These are phyloP conservation scores for Sambucus nigra DNA, from an alignment of 129 eudicot species.

Conservation along the genomic window DNA sequence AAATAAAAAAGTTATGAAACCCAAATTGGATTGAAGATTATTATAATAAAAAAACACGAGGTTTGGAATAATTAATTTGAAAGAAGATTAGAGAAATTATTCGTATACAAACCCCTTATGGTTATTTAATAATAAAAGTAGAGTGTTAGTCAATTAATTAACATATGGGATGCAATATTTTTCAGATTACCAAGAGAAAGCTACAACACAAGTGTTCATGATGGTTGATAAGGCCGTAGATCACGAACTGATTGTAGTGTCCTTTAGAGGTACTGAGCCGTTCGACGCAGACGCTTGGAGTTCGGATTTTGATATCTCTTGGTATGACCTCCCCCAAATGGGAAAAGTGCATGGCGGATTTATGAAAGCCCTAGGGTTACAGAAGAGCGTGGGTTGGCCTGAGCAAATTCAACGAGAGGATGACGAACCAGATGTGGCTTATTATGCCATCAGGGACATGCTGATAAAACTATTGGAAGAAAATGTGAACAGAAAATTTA, in stretches of 20 bases:
- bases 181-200: slow-evolving; percentile 76
- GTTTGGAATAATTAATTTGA: too few relatives aligned
- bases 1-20: too few relatives aligned
- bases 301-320: slow-evolving; percentile 85
- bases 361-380: slow-evolving; percentile 85
- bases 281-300: slow-evolving; percentile 90
- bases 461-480: slow-evolving; percentile 45
- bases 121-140: too few relatives aligned
- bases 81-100: too few relatives aligned
- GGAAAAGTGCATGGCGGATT: slow-evolving; percentile 96
- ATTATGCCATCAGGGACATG: slow-evolving; percentile 42
- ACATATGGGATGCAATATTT: too few relatives aligned
- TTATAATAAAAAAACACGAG: too few relatives aligned
- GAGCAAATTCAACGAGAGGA: slow-evolving; percentile 23
- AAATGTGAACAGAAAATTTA: slow-evolving; percentile 60
- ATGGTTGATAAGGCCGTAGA: slow-evolving; percentile 60
- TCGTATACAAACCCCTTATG: too few relatives aligned
- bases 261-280: slow-evolving; percentile 95
- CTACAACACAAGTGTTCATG: slow-evolving; percentile 83
- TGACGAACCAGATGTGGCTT: slow-evolving; percentile 22
- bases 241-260: slow-evolving; percentile 59
- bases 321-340: slow-evolving; percentile 69
- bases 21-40: too few relatives aligned
- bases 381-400: slow-evolving; percentile 44
- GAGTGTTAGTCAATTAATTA: too few relatives aligned